Base-by-base conservation (phyloP, 163 green algal species). In the Chlorella variabilis region DNA sequence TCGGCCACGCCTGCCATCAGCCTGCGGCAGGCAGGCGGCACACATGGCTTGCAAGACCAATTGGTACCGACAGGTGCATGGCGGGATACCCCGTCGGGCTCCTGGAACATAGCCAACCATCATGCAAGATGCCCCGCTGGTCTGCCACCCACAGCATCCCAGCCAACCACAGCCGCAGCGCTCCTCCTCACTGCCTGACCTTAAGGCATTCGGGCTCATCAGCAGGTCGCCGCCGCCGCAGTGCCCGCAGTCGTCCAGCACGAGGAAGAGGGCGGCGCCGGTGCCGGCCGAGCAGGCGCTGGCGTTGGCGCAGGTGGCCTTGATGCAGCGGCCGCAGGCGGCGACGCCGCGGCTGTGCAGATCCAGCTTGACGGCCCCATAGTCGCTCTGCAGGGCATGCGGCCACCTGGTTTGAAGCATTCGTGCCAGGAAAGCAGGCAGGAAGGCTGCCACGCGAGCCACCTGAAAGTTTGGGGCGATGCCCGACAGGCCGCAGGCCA, bases 241-340 rank as follows among this genome's bases (percentile, higher is more conserved):
- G 21, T 51, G 21, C 11, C 56, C 54, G 34, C 71, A 78, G 33
- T 66, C 34, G 33, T 78, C 71, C 56, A 78, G 21, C 34, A 78
- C 56, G 31, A 31, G 71, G 31, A 65, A 38, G n/a, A n/a, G n/a
- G n/a, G n/a, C 34, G 66, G 20, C 34, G 13, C 21, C 4, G 18
- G 3, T 15, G 20, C 71, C 71, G 3, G 31, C 54, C 4, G 71
- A 15, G 56, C 71, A 78, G 18, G 33, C 54, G 15, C 7, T 5
- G 33, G 27, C 59, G 29, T 38, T 18, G 29, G 7, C 9, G n/a
- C 59, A 67, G 59, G 29, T 15, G 71, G 18, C 38, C 4, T 3
- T 38, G 20, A 78, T 27, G 54, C 21, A 67, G n/a, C 59, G 59
- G 6, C 59, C 59, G 29, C 59, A 67, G 5, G 29, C n/a, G 18